Conservation (phyloP, 331 rosid genomes). For the Stylosanthes scabra region DNA sequence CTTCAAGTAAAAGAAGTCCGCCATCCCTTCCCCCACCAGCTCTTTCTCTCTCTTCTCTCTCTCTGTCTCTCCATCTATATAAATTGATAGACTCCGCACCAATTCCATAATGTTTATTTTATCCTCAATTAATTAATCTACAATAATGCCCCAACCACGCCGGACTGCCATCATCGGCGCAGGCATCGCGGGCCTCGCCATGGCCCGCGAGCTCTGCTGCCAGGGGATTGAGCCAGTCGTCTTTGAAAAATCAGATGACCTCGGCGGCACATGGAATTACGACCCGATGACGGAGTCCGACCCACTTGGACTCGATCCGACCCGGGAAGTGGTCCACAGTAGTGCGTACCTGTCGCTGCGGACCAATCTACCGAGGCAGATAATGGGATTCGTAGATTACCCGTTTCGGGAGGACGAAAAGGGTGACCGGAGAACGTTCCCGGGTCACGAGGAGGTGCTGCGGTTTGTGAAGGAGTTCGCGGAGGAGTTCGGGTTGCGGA, state of each 20-base stretch:
- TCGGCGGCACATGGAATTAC: slow-evolving; percentile 48
- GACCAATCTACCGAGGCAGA: slow-evolving; percentile 45
- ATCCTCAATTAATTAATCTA: no score
- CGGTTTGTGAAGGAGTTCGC: slow-evolving; percentile 40
- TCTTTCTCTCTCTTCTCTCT: no score
- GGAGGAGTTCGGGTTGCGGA: slow-evolving; percentile 39
- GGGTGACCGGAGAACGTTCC: slow-evolving; percentile 40
- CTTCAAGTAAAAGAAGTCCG: no score
- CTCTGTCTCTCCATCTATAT: no score
- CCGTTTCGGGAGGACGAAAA: slow-evolving; percentile 31
- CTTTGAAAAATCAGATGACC: slow-evolving; percentile 37
- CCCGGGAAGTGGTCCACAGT: slow-evolving; percentile 38
- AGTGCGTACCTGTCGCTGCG: slow-evolving; percentile 40
- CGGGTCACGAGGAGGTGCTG: slow-evolving; percentile 47
- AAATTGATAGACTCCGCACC: not conserved
- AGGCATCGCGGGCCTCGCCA: slow-evolving; percentile 39
- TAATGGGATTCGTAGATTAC: slow-evolving; percentile 50
- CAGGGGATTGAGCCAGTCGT: slow-evolving; percentile 37
- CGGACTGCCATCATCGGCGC: slow-evolving; percentile 44
- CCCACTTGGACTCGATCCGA: slow-evolving; percentile 34
- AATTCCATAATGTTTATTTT: not conserved
- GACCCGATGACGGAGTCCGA: slow-evolving; percentile 39
- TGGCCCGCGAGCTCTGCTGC: slow-evolving; percentile 37
- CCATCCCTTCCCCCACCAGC: no score
- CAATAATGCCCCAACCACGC: slow-evolving; percentile 1